These are phyloP conservation scores for Vicia villosa DNA, from an alignment of 306 rosid genomes.

Conservation along the genomic window DNA sequence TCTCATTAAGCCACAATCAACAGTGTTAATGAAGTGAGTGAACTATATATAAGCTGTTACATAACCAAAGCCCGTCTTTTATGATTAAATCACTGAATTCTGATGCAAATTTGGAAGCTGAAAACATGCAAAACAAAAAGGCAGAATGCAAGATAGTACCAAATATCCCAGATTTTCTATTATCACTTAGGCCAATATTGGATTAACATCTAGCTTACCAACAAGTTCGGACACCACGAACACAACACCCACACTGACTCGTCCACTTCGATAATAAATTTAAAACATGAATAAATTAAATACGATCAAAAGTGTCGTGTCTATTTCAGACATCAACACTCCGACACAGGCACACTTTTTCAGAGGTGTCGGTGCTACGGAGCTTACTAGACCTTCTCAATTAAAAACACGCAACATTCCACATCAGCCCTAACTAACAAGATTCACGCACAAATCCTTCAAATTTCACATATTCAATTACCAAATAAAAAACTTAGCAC, in stretches of 20 bases:
- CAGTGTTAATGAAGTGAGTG: constrained; percentile 15
- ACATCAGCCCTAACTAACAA: background rate
- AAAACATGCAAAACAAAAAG: background rate
- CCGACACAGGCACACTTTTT: no score
- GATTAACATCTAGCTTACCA: background rate
- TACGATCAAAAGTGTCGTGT: no score
- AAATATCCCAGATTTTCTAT: background rate
- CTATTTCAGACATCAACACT: no score
- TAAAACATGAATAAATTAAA: no score
- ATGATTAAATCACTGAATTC: constrained; percentile 21
- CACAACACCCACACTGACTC: no score
- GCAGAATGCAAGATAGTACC: background rate
- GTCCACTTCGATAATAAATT: no score
- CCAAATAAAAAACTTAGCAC: background rate
- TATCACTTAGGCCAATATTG: background rate
- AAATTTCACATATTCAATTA: background rate
- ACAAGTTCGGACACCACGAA: no score
- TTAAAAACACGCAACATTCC: background rate
- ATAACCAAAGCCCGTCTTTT: background rate
- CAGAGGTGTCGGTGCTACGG: no score
- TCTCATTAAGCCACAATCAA: constrained; percentile 2
- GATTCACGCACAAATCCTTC: background rate
- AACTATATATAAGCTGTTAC: constrained; percentile 5
- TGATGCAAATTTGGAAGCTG: constrained; percentile 25
- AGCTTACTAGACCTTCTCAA: no score